Evolutionary conservation across 2,329 filamentous ascomycete genomes (phyloP).

Genomic region (Diaporthe vaccinii): DNA sequence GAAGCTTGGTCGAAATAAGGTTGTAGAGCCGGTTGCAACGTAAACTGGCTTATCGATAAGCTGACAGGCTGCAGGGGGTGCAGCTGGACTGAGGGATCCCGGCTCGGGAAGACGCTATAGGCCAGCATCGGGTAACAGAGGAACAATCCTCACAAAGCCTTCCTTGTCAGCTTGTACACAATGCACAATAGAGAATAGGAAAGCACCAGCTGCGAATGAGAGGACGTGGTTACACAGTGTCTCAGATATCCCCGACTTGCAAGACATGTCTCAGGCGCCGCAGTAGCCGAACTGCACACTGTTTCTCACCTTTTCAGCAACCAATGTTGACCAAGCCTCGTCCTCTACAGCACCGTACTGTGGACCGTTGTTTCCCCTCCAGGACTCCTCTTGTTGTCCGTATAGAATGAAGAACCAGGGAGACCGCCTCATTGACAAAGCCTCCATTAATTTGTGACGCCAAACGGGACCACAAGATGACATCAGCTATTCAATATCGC

Average conservation of each 20-base stretch:
- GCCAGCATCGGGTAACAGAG: not conserved
- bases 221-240: not conserved
- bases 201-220: not conserved
- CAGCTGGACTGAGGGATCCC: not conserved
- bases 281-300: not conserved
- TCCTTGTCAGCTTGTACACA: conserved; percentile 4
- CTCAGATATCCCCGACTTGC: not conserved
- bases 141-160: conserved; percentile 15
- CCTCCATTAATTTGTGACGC: not conserved
- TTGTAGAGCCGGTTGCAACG: conserved; percentile 19
- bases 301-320: not conserved
- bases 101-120: conserved; percentile 1
- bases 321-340: not conserved
- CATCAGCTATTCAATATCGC: not conserved
- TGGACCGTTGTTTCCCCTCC: not conserved
- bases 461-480: not conserved
- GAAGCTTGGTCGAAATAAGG: conserved; percentile 21
- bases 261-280: not conserved
- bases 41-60: conserved; percentile 21
- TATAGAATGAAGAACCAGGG: not conserved
- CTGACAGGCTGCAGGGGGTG: not conserved
- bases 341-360: not conserved
- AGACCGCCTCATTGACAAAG: not conserved
- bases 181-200: not conserved
- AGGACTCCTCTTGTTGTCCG: not conserved